Conservation (phyloP, 2,329 filamentous ascomycete species). For the Pseudophaeomoniella oleicola region DNA sequence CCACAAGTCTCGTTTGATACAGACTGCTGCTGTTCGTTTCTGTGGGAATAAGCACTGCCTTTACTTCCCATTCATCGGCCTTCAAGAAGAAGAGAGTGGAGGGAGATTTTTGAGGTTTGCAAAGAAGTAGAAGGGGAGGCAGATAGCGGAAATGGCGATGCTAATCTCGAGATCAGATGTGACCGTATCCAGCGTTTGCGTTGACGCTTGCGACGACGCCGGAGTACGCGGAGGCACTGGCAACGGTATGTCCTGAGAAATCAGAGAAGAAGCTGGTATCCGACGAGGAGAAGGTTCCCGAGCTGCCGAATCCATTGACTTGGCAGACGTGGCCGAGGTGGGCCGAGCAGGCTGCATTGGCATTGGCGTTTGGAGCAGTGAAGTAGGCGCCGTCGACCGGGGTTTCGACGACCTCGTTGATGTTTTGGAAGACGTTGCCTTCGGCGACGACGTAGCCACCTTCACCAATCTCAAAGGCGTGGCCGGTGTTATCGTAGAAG, state of each 20-base stretch:
- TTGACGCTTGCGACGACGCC: background rate
- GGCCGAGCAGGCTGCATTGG: conserved; percentile 27
- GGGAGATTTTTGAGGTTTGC: no score
- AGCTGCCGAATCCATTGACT: conserved; percentile 30
- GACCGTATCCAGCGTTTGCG: background rate
- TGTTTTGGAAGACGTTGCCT: conserved; percentile 44
- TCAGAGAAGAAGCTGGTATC: background rate
- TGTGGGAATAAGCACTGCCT: no score
- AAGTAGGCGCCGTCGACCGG: conserved; percentile 25
- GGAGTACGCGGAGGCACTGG: background rate
- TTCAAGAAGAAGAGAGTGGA: no score
- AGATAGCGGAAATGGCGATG: no score
- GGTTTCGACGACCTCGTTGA: conserved; percentile 27
- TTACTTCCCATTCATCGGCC: no score
- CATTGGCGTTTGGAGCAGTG: conserved; percentile 16
- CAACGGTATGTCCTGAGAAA: background rate
- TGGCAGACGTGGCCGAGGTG: conserved; percentile 36
- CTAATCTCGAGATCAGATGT: no score
- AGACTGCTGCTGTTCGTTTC: no score
- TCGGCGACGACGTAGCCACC: conserved; percentile 36
- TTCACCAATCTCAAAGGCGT: conserved; percentile 40
- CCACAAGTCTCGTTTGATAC: no score
- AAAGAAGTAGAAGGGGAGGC: no score
- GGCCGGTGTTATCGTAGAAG: conserved; percentile 39
- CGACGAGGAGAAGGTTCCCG: background rate